Conservation (phyloP, 345 rosid species). For the Physaria fendleri region DNA sequence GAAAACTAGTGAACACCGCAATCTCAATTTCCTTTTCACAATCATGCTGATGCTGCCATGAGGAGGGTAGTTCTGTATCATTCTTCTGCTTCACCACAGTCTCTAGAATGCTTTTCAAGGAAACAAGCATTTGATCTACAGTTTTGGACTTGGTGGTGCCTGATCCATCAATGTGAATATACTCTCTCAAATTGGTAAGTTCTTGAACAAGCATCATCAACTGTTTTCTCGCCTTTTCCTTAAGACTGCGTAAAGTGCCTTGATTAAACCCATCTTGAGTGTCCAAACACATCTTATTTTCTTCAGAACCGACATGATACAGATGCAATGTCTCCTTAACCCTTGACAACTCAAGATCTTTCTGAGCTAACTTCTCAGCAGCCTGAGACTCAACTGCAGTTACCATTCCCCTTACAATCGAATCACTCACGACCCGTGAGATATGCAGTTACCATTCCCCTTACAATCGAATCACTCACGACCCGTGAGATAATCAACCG, state of each 20-base stretch:
- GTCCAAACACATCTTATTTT: slow-evolving; percentile 18
- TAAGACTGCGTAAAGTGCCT: slow-evolving; percentile 37
- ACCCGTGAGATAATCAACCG: too few relatives aligned
- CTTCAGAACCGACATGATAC: slow-evolving; percentile 29
- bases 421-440: slow-evolving; percentile 75
- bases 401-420: slow-evolving; percentile 69
- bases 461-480: slow-evolving; percentile 71
- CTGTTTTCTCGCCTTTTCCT: slow-evolving; percentile 39
- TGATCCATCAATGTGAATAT: slow-evolving; percentile 29
- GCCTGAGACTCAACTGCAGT: slow-evolving; percentile 63
- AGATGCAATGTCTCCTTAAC: slow-evolving; percentile 38
- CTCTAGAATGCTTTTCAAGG: slow-evolving; percentile 34
- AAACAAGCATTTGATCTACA: slow-evolving; percentile 37
- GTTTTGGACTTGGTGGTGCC: slow-evolving; percentile 32
- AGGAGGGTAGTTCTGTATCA: slow-evolving; percentile 30
- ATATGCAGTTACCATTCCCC: slow-evolving; percentile 63
- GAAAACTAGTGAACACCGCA: slow-evolving; percentile 37
- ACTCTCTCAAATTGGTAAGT: slow-evolving; percentile 39
- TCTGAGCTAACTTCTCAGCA: slow-evolving; percentile 50
- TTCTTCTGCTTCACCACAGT: slow-evolving; percentile 30
- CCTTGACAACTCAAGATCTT: slow-evolving; percentile 54
- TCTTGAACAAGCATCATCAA: slow-evolving; percentile 52
- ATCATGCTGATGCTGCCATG: slow-evolving; percentile 52
- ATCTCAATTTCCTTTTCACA: slow-evolving; percentile 44
- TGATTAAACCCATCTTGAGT: slow-evolving; percentile 14